A percentile compares a stretch with the other conserved stretches of the same genome.
These are phyloP conservation scores for Coniophora puteana DNA, from an alignment of 1,284 basidiomycete genomes.

Conservation along the genomic window DNA sequence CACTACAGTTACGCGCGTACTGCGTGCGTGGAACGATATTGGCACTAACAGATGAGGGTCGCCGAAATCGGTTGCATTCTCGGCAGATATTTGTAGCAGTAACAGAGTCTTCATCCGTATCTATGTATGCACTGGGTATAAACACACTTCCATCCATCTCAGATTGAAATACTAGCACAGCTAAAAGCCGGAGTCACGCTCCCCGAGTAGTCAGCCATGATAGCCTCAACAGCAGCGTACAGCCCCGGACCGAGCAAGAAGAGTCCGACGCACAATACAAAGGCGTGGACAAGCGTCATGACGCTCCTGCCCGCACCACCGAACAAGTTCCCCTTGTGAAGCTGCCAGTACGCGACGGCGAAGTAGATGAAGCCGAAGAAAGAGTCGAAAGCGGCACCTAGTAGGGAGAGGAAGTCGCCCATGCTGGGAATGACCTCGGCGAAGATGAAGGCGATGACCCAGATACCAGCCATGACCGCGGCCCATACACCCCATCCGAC, in stretches of 20 bases:
- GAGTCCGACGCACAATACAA: not conserved
- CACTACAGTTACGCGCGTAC: no score
- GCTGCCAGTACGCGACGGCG: slow-evolving; percentile 3
- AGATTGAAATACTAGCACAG: no score
- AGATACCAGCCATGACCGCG: not conserved
- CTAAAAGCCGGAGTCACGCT: not conserved
- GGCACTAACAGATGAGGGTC: no score
- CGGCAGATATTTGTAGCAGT: no score
- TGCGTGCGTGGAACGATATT: no score
- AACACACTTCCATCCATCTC: no score
- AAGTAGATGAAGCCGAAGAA: slow-evolving; percentile 4
- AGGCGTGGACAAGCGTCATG: not conserved
- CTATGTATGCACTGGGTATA: no score
- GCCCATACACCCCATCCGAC: slow-evolving; percentile 1
- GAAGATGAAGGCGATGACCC: not conserved
- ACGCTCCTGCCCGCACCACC: not conserved
- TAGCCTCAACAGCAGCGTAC: slow-evolving; percentile 1
- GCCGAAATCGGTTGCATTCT: no score
- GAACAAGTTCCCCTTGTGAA: not conserved
- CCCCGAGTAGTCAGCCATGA: slow-evolving; percentile 1
- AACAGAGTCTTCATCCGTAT: no score
- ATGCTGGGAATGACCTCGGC: not conserved
- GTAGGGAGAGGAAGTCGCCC: slow-evolving; percentile 2
- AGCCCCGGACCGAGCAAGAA: slow-evolving; percentile 4
- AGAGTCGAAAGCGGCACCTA: slow-evolving; percentile 1